These are phyloP conservation scores for Trypanosomatidae sp. DNA, from an alignment of 208 protist genomes.

Conservation along the genomic window DNA sequence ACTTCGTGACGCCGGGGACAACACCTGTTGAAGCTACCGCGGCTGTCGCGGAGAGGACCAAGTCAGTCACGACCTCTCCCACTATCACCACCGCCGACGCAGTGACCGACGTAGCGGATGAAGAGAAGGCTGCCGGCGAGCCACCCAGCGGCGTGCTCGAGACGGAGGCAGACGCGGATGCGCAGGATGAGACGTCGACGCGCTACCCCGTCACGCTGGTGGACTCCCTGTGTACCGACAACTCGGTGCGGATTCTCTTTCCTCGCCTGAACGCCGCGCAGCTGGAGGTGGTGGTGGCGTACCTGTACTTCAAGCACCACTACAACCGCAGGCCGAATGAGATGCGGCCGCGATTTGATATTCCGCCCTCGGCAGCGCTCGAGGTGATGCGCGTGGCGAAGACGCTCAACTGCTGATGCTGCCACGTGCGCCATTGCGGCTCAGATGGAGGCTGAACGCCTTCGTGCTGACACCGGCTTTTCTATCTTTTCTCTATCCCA, in stretches of 20 bases:
- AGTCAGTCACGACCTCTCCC: no score
- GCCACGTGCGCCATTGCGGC: neutral
- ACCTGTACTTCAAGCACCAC: slow-evolving; percentile 85
- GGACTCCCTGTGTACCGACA: slow-evolving; percentile 42
- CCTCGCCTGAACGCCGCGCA: slow-evolving; percentile 35
- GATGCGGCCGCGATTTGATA: slow-evolving; percentile 53
- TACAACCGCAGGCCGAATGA: slow-evolving; percentile 58
- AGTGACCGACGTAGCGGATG: no score
- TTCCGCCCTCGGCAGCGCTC: slow-evolving; percentile 53
- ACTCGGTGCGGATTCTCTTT: slow-evolving; percentile 51
- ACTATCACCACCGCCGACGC: no score
- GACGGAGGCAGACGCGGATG: neutral
- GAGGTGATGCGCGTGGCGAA: slow-evolving; percentile 78
- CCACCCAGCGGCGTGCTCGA: neutral
- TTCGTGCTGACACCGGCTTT: neutral
- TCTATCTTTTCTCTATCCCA: no score
- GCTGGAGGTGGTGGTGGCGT: slow-evolving; percentile 69
- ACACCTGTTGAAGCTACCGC: neutral
- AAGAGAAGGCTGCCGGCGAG: neutral
- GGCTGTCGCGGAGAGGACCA: neutral
- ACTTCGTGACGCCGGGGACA: slow-evolving; percentile 15
- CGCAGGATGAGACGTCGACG: neutral
- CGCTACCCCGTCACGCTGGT: slow-evolving; percentile 17
- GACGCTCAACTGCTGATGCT: slow-evolving; percentile 54
- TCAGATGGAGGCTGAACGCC: neutral